These are phyloP conservation scores for Xylaria sp. DNA, from an alignment of 2,329 filamentous ascomycete species.

Conservation along the genomic window DNA sequence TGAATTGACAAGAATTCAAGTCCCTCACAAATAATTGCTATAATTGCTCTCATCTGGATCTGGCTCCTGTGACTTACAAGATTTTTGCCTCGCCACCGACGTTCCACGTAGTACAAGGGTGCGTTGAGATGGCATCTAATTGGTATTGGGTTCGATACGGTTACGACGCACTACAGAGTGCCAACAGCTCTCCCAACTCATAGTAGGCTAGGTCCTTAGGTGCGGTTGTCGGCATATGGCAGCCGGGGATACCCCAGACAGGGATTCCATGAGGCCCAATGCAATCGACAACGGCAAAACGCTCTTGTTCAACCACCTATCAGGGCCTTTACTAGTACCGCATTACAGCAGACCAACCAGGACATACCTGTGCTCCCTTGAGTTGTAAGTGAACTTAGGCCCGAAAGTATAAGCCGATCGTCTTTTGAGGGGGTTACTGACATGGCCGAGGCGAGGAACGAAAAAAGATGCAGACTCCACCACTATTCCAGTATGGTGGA, in stretches of 20 bases:
- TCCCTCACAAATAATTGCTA: slow-evolving; percentile 32
- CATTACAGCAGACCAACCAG: background rate
- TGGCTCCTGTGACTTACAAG: slow-evolving; percentile 12
- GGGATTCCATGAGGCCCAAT: slow-evolving; percentile 11
- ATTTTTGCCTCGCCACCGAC: background rate
- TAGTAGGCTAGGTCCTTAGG: slow-evolving; percentile 6
- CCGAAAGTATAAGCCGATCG: slow-evolving; percentile 1
- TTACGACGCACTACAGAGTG: slow-evolving; percentile 15
- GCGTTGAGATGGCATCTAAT: slow-evolving; percentile 6
- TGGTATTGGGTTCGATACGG: slow-evolving; percentile 11
- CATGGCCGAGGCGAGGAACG: no score
- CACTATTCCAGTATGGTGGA: no score
- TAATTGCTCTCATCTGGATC: background rate
- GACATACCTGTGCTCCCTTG: background rate
- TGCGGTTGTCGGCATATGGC: slow-evolving; percentile 28
- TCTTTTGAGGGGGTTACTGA: slow-evolving; percentile 10
- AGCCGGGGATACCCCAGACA: slow-evolving; percentile 26
- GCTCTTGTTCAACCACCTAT: background rate
- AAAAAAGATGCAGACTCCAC: no score
- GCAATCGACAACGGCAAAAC: slow-evolving; percentile 3
- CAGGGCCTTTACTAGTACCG: no score
- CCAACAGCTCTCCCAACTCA: slow-evolving; percentile 7
- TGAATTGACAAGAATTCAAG: slow-evolving; percentile 39
- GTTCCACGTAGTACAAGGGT: slow-evolving; percentile 2
- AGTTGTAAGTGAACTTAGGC: background rate